Evolutionary conservation across 257 asterid species (phyloP).

Genomic region (Solanum virginianum): DNA sequence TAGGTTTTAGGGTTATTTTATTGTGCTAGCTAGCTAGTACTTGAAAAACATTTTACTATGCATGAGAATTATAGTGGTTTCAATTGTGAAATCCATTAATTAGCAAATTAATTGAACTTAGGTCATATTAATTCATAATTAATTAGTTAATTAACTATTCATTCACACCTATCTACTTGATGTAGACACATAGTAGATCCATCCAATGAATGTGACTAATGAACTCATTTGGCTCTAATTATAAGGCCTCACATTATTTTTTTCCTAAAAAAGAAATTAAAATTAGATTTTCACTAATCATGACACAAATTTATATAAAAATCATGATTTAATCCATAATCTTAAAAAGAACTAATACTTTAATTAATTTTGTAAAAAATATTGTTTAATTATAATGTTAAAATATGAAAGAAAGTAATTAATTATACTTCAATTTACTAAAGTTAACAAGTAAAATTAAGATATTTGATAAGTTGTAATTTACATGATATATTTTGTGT

Average conservation of each 20-base stretch:
- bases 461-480: no score
- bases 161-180: background rate
- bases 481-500: no score
- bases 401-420: background rate
- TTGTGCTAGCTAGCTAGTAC: background rate
- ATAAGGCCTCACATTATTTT: background rate
- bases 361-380: background rate
- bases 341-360: background rate
- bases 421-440: background rate
- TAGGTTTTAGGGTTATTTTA: background rate
- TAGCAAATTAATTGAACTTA: background rate
- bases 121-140: background rate
- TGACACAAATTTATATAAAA: background rate
- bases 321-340: background rate
- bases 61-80: background rate
- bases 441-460: background rate
- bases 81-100: background rate
- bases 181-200: background rate
- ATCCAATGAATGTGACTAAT: background rate
- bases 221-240: background rate
- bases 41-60: background rate
- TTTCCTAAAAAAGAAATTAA: background rate
- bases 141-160: background rate
- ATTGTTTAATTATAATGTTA: background rate
- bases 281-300: background rate